Base-by-base conservation (phyloP, 805 yeast genomes). In the Cyberlindnera veronae region DNA sequence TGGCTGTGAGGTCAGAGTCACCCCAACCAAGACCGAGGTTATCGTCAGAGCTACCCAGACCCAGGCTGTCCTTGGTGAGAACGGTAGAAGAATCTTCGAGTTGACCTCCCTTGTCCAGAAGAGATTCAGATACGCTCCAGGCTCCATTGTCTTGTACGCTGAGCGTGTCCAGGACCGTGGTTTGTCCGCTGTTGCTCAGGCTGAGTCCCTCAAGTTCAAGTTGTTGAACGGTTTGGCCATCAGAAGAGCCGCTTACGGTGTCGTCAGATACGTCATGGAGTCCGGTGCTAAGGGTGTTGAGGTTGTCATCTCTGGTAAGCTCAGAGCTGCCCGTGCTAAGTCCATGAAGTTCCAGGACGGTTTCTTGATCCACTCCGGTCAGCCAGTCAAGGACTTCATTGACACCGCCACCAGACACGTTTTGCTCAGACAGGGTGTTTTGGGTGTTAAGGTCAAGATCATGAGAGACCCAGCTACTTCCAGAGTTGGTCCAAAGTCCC, bases 331-430 rank as follows among this genome's bases (percentile, higher is more conserved):
- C 66, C 89, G 99, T 82, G 99, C 99, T 66, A 93, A 93, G 86
- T 83, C 97, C 67, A 95, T 93, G 95, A 93, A 93, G 79, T 93
- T 91, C 84, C 84, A 93, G 70, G 98, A 91, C 72, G 99, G 99
- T 81, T 93, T 93, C 96, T 87, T 93, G 93, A 93, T 93, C 82
- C 99, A 93, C 93, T 89, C 97, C 67, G 99, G 99, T 87, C 99
- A 93, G 81, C 99, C 99, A 77, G 93, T 91, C 72, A 82, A 78
- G 62, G 99, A 93, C 71, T 93, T 93, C 84, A 93, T 93, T 69
- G 99, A 93, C 76, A 76, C 81, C 69, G 99, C 99, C 63, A 90
- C 95, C 72, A 90, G 99, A 78, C 98, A 93, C 91, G 98, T 91
- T 64, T 80, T 93, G 71, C 84, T 93, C 81, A 90, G 98, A 82